Percentiles rank a stretch among this genome's conserved stretches.
Conservation (phyloP, 352 stramenopile species). For the Globisporangium apiculatum region DNA sequence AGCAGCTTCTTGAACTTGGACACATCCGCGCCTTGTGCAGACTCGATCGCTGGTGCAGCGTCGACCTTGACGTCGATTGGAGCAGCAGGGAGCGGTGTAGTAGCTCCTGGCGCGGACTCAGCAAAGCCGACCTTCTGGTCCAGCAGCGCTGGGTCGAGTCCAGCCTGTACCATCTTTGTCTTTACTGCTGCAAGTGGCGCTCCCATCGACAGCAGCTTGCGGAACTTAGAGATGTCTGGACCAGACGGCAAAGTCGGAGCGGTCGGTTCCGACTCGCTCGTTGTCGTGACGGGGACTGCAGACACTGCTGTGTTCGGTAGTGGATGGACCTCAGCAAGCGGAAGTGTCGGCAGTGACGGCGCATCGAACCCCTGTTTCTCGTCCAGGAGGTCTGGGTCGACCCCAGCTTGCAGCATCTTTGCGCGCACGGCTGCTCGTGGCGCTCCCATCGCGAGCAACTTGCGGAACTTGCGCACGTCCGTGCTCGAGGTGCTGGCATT, state of each 20-base stretch:
- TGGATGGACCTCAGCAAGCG: too few relatives aligned
- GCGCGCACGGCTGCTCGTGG: slow-evolving; percentile 52
- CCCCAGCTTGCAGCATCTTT: slow-evolving; percentile 61
- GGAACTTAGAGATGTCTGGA: slow-evolving; percentile 67
- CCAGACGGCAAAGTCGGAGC: background rate
- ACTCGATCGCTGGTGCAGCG: slow-evolving; percentile 7
- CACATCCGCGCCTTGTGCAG: slow-evolving; percentile 14
- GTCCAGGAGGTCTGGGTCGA: slow-evolving; percentile 52
- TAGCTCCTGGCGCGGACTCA: background rate
- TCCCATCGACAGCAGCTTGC: slow-evolving; percentile 89
- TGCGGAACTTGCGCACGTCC: too few relatives aligned
- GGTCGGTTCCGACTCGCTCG: background rate
- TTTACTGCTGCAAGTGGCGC: slow-evolving; percentile 57
- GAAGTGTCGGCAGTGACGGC: slow-evolving; percentile 4
- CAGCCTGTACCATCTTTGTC: slow-evolving; percentile 57
- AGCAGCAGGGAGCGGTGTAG: background rate
- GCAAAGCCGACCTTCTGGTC: slow-evolving; percentile 20
- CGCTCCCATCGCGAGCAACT: too few relatives aligned
- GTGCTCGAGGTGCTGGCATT: too few relatives aligned
- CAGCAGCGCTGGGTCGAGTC: slow-evolving; percentile 40
- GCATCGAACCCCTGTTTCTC: slow-evolving; percentile 40
- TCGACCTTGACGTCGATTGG: slow-evolving; percentile 3
- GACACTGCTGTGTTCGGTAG: too few relatives aligned
- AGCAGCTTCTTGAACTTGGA: slow-evolving; percentile 62
- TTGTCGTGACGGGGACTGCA: too few relatives aligned